Percentiles rank a stretch among this genome's conserved stretches.
phyloP scores from a whole-genome alignment of 2,329 filamentous ascomycete species.

The Colletotrichum abscissum region DNA sequence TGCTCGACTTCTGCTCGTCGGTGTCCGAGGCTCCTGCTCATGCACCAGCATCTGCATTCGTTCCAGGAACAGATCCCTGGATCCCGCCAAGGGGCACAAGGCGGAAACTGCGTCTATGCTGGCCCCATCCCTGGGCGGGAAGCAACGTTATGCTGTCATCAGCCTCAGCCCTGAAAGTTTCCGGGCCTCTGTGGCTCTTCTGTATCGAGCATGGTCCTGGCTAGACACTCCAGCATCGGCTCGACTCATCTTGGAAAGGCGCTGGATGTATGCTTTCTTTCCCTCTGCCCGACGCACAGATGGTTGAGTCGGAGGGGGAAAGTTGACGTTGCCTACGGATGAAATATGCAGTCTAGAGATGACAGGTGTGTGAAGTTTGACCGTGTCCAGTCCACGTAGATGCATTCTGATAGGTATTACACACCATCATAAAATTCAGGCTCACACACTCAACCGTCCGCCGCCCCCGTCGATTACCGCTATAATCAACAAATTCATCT shows the following conservation, averaged over 20 bases:
- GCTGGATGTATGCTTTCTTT: background rate
- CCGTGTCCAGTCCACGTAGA: background rate
- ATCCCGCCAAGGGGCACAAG: constrained; percentile 23
- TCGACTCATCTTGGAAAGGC: constrained; percentile 7
- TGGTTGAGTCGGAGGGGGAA: background rate
- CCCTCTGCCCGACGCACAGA: constrained; percentile 2
- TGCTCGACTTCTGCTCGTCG: background rate
- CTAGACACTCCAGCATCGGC: background rate
- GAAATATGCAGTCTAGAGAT: constrained; percentile 29
- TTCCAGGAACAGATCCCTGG: constrained; percentile 28
- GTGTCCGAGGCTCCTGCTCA: constrained; percentile 16
- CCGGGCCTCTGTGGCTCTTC: background rate
- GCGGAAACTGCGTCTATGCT: constrained; percentile 18
- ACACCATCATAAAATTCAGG: background rate
- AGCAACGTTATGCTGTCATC: constrained; percentile 33
- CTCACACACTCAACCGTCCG: background rate
- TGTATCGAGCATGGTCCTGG: background rate
- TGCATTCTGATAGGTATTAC: background rate
- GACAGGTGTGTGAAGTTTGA: constrained; percentile 4
- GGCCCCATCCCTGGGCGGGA: constrained; percentile 28
- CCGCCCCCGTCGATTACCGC: too few relatives aligned
- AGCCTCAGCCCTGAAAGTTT: constrained; percentile 28
- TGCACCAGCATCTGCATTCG: background rate
- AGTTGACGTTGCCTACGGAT: constrained; percentile 4
- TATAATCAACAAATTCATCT: too few relatives aligned